Conservation (phyloP, 2,329 filamentous ascomycete species). For the Hypoxylon sp. region DNA sequence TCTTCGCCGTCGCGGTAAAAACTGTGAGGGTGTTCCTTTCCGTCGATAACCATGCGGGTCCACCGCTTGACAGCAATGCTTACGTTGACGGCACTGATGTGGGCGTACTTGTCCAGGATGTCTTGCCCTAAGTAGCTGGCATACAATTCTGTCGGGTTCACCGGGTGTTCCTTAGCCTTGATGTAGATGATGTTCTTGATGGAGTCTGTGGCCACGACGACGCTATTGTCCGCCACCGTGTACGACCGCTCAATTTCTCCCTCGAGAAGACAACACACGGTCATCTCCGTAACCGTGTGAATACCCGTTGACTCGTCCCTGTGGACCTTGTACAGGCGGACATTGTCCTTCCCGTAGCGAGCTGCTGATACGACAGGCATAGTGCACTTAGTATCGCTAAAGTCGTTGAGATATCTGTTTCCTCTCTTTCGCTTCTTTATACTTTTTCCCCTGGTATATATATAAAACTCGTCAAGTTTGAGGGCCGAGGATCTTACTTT, state of each 20-base stretch:
- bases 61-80: constrained; percentile 88
- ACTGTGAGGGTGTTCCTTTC: constrained; percentile 92
- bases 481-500: constrained; percentile 22
- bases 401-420: background rate
- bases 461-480: constrained; percentile 11
- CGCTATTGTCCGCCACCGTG: constrained; percentile 92
- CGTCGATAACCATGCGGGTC: constrained; percentile 88
- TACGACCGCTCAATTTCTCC: constrained; percentile 92
- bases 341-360: constrained; percentile 95
- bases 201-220: constrained; percentile 95
- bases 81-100: constrained; percentile 88
- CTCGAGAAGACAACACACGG: constrained; percentile 90
- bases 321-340: constrained; percentile 96
- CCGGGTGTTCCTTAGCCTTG: constrained; percentile 91
- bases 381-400: constrained; percentile 30
- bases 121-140: constrained; percentile 86
- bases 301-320: constrained; percentile 79
- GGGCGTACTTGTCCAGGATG: constrained; percentile 87
- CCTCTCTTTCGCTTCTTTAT: constrained; percentile 13
- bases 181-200: constrained; percentile 99
- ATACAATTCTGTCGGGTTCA: constrained; percentile 93
- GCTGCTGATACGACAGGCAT: constrained; percentile 73
- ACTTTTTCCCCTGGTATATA: background rate
- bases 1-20: constrained; percentile 93
- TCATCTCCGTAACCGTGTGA: constrained; percentile 94